Conservation (phyloP, 352 stramenopile genomes). For the Hyaloperonospora brassicae region DNA sequence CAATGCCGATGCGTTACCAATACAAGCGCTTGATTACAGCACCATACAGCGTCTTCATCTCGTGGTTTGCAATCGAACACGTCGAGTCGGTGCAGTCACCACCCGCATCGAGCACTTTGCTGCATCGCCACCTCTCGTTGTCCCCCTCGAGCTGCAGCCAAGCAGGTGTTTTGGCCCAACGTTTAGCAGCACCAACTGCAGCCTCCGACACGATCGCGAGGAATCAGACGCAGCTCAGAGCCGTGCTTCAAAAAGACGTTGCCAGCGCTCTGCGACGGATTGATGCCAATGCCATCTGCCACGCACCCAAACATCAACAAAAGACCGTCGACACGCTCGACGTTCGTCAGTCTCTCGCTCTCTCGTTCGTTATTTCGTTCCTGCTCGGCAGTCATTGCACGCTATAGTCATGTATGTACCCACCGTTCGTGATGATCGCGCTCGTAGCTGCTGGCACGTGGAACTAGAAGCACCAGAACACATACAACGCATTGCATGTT, state of each 20-base stretch:
- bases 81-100: no score
- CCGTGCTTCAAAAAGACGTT: conserved; percentile 84
- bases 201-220: conserved; percentile 69
- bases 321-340: not conserved
- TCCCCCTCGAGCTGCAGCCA: no score
- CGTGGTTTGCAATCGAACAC: no score
- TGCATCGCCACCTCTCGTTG: no score
- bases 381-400: not conserved
- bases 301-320: conserved; percentile 1
- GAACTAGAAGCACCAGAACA: conserved; percentile 38
- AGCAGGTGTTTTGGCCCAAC: not conserved
- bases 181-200: not conserved
- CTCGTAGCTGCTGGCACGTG: conserved; percentile 70
- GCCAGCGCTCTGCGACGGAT: conserved; percentile 67
- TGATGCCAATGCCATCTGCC: conserved; percentile 82
- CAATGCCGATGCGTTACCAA: conserved; percentile 23
- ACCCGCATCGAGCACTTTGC: no score
- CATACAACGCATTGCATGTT: no score
- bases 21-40: conserved; percentile 17
- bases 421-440: conserved; percentile 85
- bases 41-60: conserved; percentile 8
- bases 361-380: not conserved
- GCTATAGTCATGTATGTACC: conserved; percentile 16
- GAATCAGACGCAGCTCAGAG: conserved; percentile 76
- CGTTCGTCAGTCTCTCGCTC: no score